Conservation (phyloP, 2,329 filamentous ascomycete genomes). For the Pezicula carpinea region DNA sequence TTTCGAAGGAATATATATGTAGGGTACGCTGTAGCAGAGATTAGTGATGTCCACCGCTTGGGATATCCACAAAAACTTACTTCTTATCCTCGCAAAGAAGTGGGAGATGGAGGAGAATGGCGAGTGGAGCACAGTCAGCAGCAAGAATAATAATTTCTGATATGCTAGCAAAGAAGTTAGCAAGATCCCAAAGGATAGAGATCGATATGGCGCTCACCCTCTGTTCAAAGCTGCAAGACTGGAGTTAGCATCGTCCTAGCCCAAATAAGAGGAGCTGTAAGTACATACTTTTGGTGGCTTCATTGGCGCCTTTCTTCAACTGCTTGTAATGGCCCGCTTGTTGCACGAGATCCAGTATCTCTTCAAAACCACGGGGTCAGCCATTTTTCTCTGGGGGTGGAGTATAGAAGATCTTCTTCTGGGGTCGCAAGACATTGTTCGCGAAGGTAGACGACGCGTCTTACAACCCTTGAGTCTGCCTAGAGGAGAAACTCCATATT, state of each 20-base stretch:
- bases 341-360: conserved; percentile 79
- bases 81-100: conserved; percentile 77
- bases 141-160: conserved; percentile 85
- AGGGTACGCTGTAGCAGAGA: conserved; percentile 46
- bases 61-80: conserved; percentile 27
- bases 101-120: conserved; percentile 84
- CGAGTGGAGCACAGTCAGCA: conserved; percentile 80
- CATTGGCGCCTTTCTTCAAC: conserved; percentile 87
- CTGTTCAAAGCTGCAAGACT: too few species aligned
- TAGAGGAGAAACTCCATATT: too few species aligned
- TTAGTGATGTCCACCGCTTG: conserved; percentile 33
- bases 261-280: too few species aligned
- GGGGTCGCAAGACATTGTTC: too few species aligned
- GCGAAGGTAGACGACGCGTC: too few species aligned
- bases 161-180: conserved; percentile 49
- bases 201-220: too few species aligned
- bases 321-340: conserved; percentile 55
- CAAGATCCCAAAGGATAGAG: too few species aligned
- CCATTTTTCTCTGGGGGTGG: too few species aligned
- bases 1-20: conserved; percentile 73
- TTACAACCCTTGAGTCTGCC: too few species aligned
- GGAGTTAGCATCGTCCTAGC: not conserved
- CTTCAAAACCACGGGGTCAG: too few species aligned
- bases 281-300: conserved; percentile 64
- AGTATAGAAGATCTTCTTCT: too few species aligned